A percentile compares a stretch with the other conserved stretches of the same genome.
phyloP scores from a whole-genome alignment of 164 flowering plant genomes.

The Amborella trichopoda region DNA sequence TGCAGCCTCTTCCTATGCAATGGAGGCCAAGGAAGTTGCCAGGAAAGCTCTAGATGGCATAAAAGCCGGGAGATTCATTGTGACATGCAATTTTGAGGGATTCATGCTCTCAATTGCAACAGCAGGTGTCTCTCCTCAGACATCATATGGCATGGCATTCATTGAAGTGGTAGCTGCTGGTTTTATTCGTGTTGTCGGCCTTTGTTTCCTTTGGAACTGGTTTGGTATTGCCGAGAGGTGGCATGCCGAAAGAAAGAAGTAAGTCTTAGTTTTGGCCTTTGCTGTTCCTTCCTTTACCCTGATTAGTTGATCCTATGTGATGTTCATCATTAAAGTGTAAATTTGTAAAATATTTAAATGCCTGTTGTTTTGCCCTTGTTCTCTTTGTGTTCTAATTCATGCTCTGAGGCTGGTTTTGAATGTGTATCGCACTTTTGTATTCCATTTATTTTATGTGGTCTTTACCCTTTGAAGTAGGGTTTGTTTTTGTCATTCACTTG shows the following conservation, averaged over 20 bases:
- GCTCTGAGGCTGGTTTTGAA: too few species aligned
- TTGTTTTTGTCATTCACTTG: too few species aligned
- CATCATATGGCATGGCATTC: constrained; percentile 62
- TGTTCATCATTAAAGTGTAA: too few species aligned
- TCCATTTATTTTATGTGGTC: too few species aligned
- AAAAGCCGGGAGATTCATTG: constrained; percentile 46
- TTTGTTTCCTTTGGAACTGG: constrained; percentile 75
- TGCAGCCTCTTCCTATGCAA: constrained; percentile 54
- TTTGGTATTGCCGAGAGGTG: constrained; percentile 54
- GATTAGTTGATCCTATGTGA: too few species aligned
- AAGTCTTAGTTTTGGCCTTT: too few species aligned
- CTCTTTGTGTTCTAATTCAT: too few species aligned
- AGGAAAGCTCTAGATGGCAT: constrained; percentile 61
- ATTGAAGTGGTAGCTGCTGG: constrained; percentile 63
- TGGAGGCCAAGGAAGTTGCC: constrained; percentile 88
- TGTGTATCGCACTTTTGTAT: too few species aligned
- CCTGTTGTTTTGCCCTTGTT: too few species aligned
- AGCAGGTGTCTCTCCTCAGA: constrained; percentile 87
- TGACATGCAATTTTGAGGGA: constrained; percentile 82
- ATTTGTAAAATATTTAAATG: too few species aligned
- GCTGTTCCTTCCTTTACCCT: too few species aligned
- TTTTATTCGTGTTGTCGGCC: constrained; percentile 36
- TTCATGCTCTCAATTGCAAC: constrained; percentile 52
- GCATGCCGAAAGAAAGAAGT: constrained; percentile 36
- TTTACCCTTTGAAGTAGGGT: too few species aligned